These are phyloP conservation scores for Fusarium sp. DNA, from an alignment of 2,329 filamentous ascomycete genomes.

Conservation along the genomic window DNA sequence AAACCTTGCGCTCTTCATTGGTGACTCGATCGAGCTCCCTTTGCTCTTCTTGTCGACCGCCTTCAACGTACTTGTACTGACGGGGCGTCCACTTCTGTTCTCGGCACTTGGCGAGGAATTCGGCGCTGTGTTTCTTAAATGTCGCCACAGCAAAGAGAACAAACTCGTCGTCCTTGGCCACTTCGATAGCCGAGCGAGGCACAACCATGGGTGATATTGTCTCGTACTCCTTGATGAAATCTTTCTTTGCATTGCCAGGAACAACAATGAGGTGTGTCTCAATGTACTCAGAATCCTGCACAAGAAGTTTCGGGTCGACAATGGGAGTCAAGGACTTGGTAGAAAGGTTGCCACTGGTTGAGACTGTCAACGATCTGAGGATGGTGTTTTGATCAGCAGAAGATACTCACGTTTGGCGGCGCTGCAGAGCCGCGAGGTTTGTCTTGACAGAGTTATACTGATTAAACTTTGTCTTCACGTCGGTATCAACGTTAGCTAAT, in stretches of 20 bases:
- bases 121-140: constrained; percentile 89
- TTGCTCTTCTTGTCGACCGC: constrained; percentile 87
- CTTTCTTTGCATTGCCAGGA: constrained; percentile 80
- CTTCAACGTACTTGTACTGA: constrained; percentile 92
- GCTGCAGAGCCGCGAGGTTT: constrained; percentile 80
- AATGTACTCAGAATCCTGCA: constrained; percentile 94
- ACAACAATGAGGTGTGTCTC: constrained; percentile 95
- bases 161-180: constrained; percentile 90
- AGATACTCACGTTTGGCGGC: constrained; percentile 80
- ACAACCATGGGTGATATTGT: constrained; percentile 91
- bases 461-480: constrained; percentile 92
- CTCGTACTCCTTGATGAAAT: constrained; percentile 91
- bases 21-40: constrained; percentile 84
- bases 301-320: constrained; percentile 80
- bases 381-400: neutral
- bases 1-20: constrained; percentile 89
- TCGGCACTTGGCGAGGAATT: constrained; percentile 91
- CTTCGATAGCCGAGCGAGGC: constrained; percentile 81
- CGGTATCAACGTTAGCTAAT: constrained; percentile 90
- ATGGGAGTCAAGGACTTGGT: constrained; percentile 94
- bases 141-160: constrained; percentile 86
- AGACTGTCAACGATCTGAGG: neutral
- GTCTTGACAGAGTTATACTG: constrained; percentile 95
- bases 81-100: constrained; percentile 95
- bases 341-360: constrained; percentile 82